Conservation (phyloP, 164 flowering plant genomes). For the Brasenia schreberi region DNA sequence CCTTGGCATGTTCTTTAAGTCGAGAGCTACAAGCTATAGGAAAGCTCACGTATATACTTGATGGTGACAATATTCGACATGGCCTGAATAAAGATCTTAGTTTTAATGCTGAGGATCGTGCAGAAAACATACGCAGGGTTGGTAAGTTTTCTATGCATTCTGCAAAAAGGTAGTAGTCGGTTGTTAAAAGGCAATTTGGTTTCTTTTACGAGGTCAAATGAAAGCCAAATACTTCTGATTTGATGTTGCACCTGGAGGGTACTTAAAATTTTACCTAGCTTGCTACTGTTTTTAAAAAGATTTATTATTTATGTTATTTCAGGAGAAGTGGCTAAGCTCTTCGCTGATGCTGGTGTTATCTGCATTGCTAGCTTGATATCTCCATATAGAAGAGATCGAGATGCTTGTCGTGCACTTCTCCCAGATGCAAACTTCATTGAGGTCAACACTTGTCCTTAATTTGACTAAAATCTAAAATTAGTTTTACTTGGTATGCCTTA, state of each 20-base stretch:
- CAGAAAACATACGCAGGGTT: slow-evolving; percentile 78
- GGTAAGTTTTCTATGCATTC: slow-evolving; percentile 22
- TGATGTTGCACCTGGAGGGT: no score
- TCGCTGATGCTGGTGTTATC: slow-evolving; percentile 94
- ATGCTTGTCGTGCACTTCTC: slow-evolving; percentile 69
- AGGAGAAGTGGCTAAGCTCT: slow-evolving; percentile 99
- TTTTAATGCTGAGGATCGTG: slow-evolving; percentile 80
- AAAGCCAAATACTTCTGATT: no score
- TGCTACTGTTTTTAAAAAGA: no score
- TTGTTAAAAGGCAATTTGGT: no score
- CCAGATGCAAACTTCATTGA: slow-evolving; percentile 80
- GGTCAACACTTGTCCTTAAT: slow-evolving; percentile 22
- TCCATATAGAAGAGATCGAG: slow-evolving; percentile 83
- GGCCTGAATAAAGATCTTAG: slow-evolving; percentile 70
- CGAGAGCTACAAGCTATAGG: slow-evolving; percentile 50
- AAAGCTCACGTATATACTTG: slow-evolving; percentile 74
- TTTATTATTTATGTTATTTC: slow-evolving; percentile 1
- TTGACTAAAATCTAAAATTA: not conserved
- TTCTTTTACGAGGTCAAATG: no score
- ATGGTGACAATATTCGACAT: slow-evolving; percentile 95
- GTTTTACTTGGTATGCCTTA: not conserved
- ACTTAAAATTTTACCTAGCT: no score
- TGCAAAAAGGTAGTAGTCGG: no score
- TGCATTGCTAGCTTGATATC: slow-evolving; percentile 95
- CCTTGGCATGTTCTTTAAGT: slow-evolving; percentile 77